Base-by-base conservation (phyloP, 2,329 filamentous ascomycete genomes). In the Ciborinia camelliae region DNA sequence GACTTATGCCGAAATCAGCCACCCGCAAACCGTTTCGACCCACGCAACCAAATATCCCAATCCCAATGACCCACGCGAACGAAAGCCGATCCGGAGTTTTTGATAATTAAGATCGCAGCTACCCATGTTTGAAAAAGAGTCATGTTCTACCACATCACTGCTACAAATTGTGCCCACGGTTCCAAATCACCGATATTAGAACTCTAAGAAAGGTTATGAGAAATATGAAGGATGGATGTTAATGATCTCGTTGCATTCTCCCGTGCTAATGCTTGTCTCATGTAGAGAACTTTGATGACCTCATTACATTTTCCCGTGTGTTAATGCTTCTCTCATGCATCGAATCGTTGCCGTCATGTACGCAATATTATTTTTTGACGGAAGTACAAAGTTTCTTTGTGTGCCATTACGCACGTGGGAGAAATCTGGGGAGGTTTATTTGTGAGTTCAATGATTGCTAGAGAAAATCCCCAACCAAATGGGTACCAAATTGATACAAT, bases 391-490 rank as follows among this genome's bases (percentile, higher is more conserved):
- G 64, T 52, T 58, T 54, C 41, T 48, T 67, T 67, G 65, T 70
- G 66, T 58, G 53, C 68, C 65, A 68, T 62, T 58, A 39, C 54
- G 65, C 66, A 71, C 64, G 66, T 72, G 68, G 58, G 57, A 63
- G 69, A 71, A 71, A 43, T 41, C 48, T 65, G 55, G 54, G 66
- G 57, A 52, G 66, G 59, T 32, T 35, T 64, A 69, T 70, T 66
- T 70, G 69, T 70, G 63, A 72, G 65, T 62, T 63, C 64, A 37
- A 26, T 47, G 43, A 50, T 57, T 58, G 67, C 68, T 68, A 66
- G 57, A 67, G 67, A 69, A 63, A 66, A 65, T 52, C 65, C 71
- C 69, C 67, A 69, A 71, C 58, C 67, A 67, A 67, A 43, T 39
- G 62, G 57, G 37, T 66, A 61, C 41, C 61, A n/a, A n/a, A n/a